A percentile compares a stretch with the other conserved stretches of the same genome.
Conservation (phyloP, 106 monocot genomes). For the Cymbidium sinense region DNA sequence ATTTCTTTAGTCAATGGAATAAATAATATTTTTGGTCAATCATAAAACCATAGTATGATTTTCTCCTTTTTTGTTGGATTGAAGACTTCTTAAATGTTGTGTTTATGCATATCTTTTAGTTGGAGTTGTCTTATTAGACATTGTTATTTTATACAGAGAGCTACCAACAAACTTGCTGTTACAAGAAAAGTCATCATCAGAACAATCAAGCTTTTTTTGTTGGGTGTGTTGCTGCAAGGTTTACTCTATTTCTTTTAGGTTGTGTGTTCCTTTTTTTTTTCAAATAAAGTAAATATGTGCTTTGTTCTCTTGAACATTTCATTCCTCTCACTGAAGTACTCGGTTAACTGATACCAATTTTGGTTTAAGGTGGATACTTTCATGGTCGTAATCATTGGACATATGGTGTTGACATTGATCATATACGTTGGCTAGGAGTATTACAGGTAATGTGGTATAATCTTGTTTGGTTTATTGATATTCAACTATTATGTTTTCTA, state of each 20-base stretch:
- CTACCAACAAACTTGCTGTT: constrained; percentile 45
- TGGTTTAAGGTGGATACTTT: constrained; percentile 77
- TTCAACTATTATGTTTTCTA: not conserved
- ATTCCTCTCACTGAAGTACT: not conserved
- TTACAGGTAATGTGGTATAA: constrained; percentile 47
- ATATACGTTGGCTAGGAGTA: constrained; percentile 71
- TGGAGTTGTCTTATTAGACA: not conserved
- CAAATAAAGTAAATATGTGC: not conserved
- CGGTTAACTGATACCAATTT: constrained; percentile 4
- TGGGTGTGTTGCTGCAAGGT: constrained; percentile 95
- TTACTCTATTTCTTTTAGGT: not conserved
- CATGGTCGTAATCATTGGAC: constrained; percentile 72
- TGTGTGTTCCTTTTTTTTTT: not conserved
- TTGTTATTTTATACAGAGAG: constrained; percentile 38
- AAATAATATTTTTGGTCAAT: not conserved
- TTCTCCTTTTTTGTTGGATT: not conserved
- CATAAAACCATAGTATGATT: not conserved
- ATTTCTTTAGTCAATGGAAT: not conserved
- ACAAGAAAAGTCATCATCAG: constrained; percentile 63
- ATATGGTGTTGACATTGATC: constrained; percentile 85
- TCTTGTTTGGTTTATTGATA: not conserved
- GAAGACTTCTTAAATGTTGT: not conserved
- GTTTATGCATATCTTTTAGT: not conserved
- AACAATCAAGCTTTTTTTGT: constrained; percentile 70
- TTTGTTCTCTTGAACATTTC: not conserved